phyloP scores from a whole-genome alignment of 2,329 filamentous ascomycete species.

The Chalaropsis ovoidea region DNA sequence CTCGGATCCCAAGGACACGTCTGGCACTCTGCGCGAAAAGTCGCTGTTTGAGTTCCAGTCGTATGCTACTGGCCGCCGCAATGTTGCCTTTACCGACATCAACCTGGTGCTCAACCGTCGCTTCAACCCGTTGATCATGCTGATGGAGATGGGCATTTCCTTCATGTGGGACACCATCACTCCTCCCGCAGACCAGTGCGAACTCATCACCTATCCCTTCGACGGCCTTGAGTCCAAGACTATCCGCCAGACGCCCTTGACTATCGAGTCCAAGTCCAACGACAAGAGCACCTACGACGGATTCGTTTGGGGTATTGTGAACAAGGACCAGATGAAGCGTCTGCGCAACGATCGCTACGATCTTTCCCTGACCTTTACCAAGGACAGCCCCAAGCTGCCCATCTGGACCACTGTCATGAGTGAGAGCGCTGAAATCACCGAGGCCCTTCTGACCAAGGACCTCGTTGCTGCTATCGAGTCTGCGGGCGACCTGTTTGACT shows the following conservation, averaged over 20 bases:
- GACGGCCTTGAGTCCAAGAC: constrained; percentile 80
- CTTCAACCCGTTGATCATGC: constrained; percentile 62
- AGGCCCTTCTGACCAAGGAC: constrained; percentile 76
- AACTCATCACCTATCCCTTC: constrained; percentile 75
- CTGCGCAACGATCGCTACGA: constrained; percentile 91
- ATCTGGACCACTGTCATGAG: constrained; percentile 89
- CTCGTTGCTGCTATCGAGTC: constrained; percentile 67
- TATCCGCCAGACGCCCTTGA: constrained; percentile 54
- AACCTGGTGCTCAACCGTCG: constrained; percentile 72
- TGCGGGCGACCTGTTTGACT: constrained; percentile 71
- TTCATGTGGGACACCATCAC: constrained; percentile 73
- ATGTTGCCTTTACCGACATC: constrained; percentile 82
- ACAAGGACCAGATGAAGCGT: constrained; percentile 87
- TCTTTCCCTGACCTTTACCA: constrained; percentile 81
- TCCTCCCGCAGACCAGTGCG: constrained; percentile 59
- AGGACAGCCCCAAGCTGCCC: constrained; percentile 84
- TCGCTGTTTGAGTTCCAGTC: constrained; percentile 74
- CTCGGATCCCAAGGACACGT: constrained; percentile 35
- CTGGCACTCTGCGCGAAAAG: constrained; percentile 65
- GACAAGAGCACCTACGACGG: constrained; percentile 66
- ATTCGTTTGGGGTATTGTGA: constrained; percentile 90
- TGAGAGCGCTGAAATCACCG: constrained; percentile 90
- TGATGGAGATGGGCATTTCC: constrained; percentile 55
- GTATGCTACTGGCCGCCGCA: constrained; percentile 86
- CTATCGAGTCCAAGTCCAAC: constrained; percentile 45